Evolutionary conservation across 2,329 filamentous ascomycete genomes (phyloP).

Genomic region (Venturia oleaginea): DNA sequence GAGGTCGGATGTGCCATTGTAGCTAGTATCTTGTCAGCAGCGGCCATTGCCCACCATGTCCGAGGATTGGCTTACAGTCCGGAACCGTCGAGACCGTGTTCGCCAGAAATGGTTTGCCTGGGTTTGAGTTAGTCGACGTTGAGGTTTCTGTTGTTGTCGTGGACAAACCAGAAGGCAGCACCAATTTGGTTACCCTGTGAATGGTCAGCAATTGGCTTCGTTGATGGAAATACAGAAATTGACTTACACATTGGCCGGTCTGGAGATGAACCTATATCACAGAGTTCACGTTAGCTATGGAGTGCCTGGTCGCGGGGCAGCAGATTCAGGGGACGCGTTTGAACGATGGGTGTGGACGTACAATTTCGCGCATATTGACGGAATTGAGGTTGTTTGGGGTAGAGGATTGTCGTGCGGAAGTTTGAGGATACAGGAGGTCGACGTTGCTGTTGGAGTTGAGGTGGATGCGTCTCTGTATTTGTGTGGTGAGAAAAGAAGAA

Average conservation of each 20-base stretch:
- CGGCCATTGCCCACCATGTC: background rate
- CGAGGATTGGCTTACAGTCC: conserved; percentile 63
- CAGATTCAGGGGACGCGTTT: conserved; percentile 13
- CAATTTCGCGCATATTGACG: conserved; percentile 16
- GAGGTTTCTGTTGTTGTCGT: background rate
- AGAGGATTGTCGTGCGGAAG: background rate
- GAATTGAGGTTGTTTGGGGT: background rate
- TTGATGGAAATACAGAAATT: conserved; percentile 6
- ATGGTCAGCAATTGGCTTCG: conserved; percentile 15
- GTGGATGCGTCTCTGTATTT: conserved; percentile 8
- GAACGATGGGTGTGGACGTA: conserved; percentile 12
- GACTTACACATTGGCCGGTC: conserved; percentile 96
- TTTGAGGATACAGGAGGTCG: background rate
- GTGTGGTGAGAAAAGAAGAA: background rate
- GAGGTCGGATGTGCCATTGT: conserved; percentile 96
- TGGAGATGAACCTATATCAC: conserved; percentile 86
- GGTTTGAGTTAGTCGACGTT: conserved; percentile 8
- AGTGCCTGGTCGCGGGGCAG: conserved; percentile 13
- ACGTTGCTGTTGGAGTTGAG: background rate
- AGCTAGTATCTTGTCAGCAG: conserved; percentile 44
- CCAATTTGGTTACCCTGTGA: conserved; percentile 94
- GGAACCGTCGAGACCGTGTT: conserved; percentile 93
- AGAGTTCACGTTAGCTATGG: conserved; percentile 12
- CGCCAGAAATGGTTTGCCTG: conserved; percentile 49
- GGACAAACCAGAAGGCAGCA: conserved; percentile 92